Conservation (phyloP, 495 filamentous ascomycete genomes). For the Neurospora sp. region DNA sequence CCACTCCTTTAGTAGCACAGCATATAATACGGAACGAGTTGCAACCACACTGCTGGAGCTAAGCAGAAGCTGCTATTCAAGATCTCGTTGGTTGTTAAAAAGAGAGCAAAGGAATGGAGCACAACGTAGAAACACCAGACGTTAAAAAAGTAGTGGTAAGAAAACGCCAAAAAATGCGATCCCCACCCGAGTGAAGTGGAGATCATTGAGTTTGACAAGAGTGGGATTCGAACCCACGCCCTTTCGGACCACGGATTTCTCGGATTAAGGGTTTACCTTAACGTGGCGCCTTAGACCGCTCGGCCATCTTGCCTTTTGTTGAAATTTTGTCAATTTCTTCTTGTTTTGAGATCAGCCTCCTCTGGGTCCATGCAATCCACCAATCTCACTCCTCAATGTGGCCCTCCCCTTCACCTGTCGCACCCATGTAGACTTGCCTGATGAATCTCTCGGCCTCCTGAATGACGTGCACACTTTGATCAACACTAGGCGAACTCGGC, state of each 20-base stretch:
- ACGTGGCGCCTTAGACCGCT: background rate
- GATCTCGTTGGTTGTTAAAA: too few species aligned
- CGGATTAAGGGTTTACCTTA: background rate
- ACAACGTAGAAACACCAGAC: too few species aligned
- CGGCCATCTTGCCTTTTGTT: background rate
- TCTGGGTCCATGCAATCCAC: too few species aligned
- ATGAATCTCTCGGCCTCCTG: slow-evolving; percentile 23
- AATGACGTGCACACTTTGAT: slow-evolving; percentile 25
- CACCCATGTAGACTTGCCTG: slow-evolving; percentile 7
- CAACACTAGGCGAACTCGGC: slow-evolving; percentile 22
- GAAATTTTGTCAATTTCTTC: background rate
- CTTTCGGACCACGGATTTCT: slow-evolving; percentile 20
- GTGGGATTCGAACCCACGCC: slow-evolving; percentile 30
- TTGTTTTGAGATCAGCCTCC: background rate
- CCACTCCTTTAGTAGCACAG: background rate
- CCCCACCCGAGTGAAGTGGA: background rate
- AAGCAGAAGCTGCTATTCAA: too few species aligned
- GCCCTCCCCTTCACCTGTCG: background rate
- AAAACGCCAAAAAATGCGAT: background rate
- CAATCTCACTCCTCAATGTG: background rate
- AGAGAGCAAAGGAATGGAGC: too few species aligned
- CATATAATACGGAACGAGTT: background rate
- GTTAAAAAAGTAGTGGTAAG: too few species aligned
- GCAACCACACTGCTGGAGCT: too few species aligned
- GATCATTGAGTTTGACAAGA: slow-evolving; percentile 11